phyloP scores from a whole-genome alignment of 2,329 filamentous ascomycete species.

The Diplodia seriata region DNA sequence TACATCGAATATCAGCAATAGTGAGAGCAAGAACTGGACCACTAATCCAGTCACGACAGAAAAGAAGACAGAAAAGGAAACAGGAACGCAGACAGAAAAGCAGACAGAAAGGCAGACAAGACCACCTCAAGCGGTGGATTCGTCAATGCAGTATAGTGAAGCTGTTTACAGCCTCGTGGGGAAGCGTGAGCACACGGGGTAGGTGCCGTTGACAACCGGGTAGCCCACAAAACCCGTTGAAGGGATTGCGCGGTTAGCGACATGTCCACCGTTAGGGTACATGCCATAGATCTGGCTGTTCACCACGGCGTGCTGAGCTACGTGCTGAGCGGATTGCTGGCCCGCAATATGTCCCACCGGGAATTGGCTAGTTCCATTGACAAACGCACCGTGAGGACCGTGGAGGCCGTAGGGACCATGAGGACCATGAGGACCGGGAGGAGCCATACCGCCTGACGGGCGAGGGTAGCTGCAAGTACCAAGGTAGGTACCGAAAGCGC shows the following conservation, averaged over 20 bases:
- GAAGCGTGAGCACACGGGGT: neutral
- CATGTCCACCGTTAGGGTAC: neutral
- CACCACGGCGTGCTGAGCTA: neutral
- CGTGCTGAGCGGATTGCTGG: neutral
- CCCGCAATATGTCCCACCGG: neutral
- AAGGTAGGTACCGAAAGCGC: neutral
- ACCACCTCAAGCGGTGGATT: too few species aligned
- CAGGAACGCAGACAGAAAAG: too few species aligned
- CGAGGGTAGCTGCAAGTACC: neutral
- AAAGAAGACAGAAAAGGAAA: too few species aligned
- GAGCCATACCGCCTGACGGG: neutral
- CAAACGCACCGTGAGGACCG: neutral
- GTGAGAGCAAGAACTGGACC: neutral
- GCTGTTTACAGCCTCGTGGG: neutral
- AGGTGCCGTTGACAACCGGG: conserved; percentile 8
- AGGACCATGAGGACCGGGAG: neutral
- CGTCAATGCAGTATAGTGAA: too few species aligned
- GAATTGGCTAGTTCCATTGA: neutral
- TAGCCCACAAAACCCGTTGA: neutral
- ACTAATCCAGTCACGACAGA: neutral
- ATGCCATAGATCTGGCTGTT: neutral
- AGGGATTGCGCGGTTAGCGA: neutral
- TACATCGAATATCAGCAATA: neutral
- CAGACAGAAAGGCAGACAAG: too few species aligned
- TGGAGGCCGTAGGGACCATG: too few species aligned